These are phyloP conservation scores for Brassica hybrid DNA, from an alignment of 441 rosid species.

Conservation along the genomic window DNA sequence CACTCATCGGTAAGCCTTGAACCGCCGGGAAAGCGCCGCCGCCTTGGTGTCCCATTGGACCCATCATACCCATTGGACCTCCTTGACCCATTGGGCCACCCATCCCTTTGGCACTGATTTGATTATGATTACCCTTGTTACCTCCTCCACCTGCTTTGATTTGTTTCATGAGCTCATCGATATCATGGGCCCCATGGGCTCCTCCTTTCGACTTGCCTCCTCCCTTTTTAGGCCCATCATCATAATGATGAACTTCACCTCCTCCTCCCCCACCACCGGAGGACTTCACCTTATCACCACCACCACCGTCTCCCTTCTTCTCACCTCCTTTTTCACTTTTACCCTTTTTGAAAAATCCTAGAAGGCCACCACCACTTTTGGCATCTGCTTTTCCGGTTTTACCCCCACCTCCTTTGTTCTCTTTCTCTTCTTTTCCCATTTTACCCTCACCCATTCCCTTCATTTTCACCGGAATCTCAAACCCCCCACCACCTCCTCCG, in stretches of 20 bases:
- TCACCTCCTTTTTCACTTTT: conserved; percentile 44
- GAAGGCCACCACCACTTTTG: conserved; percentile 52
- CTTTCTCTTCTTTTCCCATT: conserved; percentile 53
- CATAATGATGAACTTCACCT: no score
- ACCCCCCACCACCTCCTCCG: conserved; percentile 32
- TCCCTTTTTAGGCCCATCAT: conserved; percentile 64
- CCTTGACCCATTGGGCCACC: conserved; percentile 49
- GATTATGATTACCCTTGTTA: no score
- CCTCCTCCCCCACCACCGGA: conserved; percentile 32
- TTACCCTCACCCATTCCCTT: conserved; percentile 56
- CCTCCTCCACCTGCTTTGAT: conserved; percentile 43
- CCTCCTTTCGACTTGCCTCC: conserved; percentile 59
- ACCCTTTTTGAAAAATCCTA: conserved; percentile 66
- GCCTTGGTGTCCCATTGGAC: conserved; percentile 48
- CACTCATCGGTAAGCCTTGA: conserved; percentile 80
- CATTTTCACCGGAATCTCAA: conserved; percentile 51
- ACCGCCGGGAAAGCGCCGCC: conserved; percentile 57
- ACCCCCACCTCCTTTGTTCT: conserved; percentile 52
- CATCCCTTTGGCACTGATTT: conserved; percentile 35
- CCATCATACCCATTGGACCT: conserved; percentile 42
- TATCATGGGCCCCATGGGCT: conserved; percentile 53
- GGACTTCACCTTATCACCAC: conserved; percentile 43
- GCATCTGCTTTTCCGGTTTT: conserved; percentile 53
- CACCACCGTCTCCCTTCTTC: conserved; percentile 37
- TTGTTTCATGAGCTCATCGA: conserved; percentile 43